Percentiles rank a stretch among this genome's conserved stretches.
Conservation (phyloP, 2,329 filamentous ascomycete species). For the Microcyclosporella mali region DNA sequence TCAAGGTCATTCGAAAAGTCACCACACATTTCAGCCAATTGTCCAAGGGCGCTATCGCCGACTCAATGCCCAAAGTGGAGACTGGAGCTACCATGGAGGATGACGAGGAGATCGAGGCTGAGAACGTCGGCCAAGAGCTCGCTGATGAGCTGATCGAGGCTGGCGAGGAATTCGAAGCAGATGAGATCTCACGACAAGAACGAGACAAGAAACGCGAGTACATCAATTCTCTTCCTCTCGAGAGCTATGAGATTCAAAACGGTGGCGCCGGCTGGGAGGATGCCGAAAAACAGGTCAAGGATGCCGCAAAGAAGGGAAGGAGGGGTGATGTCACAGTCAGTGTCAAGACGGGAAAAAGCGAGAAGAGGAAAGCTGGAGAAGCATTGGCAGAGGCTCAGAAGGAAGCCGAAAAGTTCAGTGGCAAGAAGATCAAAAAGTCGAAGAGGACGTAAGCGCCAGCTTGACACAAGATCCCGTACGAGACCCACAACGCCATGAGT, state of each 20-base stretch:
- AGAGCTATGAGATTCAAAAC: constrained; percentile 61
- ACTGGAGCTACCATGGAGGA: constrained; percentile 29
- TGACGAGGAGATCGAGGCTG: constrained; percentile 41
- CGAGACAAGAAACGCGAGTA: constrained; percentile 77
- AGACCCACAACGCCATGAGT: too few species aligned
- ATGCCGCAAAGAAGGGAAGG: constrained; percentile 37
- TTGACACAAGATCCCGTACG: too few species aligned
- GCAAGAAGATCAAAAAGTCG: constrained; percentile 29
- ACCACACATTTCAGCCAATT: constrained; percentile 69
- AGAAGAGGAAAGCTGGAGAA: constrained; percentile 34
- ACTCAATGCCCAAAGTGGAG: constrained; percentile 39
- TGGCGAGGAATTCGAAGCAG: constrained; percentile 61
- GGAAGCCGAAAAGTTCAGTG: constrained; percentile 28
- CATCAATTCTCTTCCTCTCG: constrained; percentile 83
- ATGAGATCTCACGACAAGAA: constrained; percentile 49
- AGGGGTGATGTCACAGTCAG: constrained; percentile 62
- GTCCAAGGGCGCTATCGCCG: constrained; percentile 60
- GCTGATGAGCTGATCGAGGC: constrained; percentile 81
- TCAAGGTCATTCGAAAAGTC: constrained; percentile 89
- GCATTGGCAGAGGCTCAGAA: constrained; percentile 32
- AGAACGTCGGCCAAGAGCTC: constrained; percentile 52
- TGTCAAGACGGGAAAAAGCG: constrained; percentile 42
- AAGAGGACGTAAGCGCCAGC: constrained; percentile 3
- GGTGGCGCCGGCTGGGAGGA: constrained; percentile 50
- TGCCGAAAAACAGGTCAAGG: constrained; percentile 66